These are phyloP conservation scores for Adansonia grandidieri DNA, from an alignment of 441 rosid genomes.

Conservation along the genomic window DNA sequence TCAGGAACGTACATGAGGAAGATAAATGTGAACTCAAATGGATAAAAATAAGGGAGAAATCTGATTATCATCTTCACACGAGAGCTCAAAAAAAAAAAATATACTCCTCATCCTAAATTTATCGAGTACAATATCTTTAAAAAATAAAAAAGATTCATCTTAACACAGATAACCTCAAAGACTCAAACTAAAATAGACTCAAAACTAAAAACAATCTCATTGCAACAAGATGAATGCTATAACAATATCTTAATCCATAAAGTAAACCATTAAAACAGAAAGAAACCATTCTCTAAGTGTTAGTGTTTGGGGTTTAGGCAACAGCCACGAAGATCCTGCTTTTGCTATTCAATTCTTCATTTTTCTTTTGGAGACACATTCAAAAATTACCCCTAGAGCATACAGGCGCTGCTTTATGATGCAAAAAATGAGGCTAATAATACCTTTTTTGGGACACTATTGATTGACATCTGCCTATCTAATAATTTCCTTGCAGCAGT, in stretches of 20 bases:
- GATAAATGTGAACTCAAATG: background rate
- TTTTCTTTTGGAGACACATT: background rate
- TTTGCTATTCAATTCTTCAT: background rate
- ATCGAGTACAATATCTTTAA: background rate
- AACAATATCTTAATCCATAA: background rate
- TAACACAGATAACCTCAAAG: background rate
- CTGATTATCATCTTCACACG: background rate
- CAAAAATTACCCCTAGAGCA: background rate
- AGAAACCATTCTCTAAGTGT: background rate
- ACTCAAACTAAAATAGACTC: background rate
- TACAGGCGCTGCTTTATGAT: background rate
- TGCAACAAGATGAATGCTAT: background rate
- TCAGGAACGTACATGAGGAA: background rate
- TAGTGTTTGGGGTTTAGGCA: background rate
- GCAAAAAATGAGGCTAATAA: background rate
- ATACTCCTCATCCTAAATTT: background rate
- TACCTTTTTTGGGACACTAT: conserved; percentile 95
- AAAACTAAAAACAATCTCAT: background rate
- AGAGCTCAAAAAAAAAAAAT: background rate
- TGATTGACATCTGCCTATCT: conserved; percentile 95
- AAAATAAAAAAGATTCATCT: conserved; percentile 11
- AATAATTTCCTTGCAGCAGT: conserved; percentile 92
- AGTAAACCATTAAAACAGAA: conserved; percentile 1
- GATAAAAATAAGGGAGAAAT: conserved; percentile 9
- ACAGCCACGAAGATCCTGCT: background rate